Conservation (phyloP, 2,329 filamentous ascomycete species). For the Cladobotryum protrusum region DNA sequence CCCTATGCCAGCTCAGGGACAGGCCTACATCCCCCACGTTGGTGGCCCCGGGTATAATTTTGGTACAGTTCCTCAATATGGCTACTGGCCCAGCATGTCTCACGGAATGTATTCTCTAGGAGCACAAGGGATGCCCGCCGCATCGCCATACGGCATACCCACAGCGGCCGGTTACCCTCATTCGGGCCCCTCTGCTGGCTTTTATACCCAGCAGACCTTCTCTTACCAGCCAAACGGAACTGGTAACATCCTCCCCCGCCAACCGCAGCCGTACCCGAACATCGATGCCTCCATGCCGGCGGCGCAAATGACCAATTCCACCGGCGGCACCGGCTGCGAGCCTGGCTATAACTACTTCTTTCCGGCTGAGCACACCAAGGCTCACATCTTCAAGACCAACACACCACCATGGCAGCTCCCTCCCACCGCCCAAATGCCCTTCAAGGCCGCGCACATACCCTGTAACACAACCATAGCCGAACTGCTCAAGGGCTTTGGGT, state of each 20-base stretch:
- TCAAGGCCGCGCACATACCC: slow-evolving; percentile 48
- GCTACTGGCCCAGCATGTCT: slow-evolving; percentile 19
- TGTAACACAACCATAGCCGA: slow-evolving; percentile 47
- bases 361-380: slow-evolving; percentile 49
- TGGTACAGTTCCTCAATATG: slow-evolving; percentile 18
- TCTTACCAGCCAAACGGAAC: slow-evolving; percentile 34
- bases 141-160: slow-evolving; percentile 2
- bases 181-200: slow-evolving; percentile 17
- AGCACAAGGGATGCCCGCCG: slow-evolving; percentile 6
- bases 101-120: slow-evolving; percentile 21
- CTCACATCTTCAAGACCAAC: slow-evolving; percentile 50
- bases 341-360: slow-evolving; percentile 61
- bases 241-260: slow-evolving; percentile 29
- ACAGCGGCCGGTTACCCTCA: slow-evolving; percentile 1
- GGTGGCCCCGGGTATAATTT: slow-evolving; percentile 32
- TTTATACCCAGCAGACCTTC: slow-evolving; percentile 21
- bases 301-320: slow-evolving; percentile 49
- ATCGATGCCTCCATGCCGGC: slow-evolving; percentile 43
- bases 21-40: slow-evolving; percentile 32
- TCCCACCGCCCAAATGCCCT: slow-evolving; percentile 35
- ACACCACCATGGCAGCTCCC: slow-evolving; percentile 49
- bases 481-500: slow-evolving; percentile 54
- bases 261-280: slow-evolving; percentile 36
- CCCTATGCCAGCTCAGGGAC: slow-evolving; percentile 28
- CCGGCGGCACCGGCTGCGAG: slow-evolving; percentile 52